phyloP scores from a whole-genome alignment of 805 yeast species.

The Hanseniaspora occidentalis region DNA sequence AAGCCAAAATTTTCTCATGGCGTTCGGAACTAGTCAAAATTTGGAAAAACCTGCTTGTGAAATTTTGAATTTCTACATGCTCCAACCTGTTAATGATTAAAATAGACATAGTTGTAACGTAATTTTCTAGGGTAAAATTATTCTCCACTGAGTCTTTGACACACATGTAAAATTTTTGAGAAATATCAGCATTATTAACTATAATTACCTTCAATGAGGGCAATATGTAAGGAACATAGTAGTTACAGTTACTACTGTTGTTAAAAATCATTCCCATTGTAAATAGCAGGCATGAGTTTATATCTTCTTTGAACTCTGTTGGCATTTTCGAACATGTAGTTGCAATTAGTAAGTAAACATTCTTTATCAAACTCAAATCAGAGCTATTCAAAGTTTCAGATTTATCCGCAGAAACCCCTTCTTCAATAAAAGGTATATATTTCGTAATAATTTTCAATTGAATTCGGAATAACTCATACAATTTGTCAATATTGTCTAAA shows the following conservation, averaged over 20 bases:
- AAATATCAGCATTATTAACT: background rate
- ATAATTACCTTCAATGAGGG: background rate
- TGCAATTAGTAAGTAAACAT: constrained; percentile 39
- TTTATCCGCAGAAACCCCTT: constrained; percentile 20
- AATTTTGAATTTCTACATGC: background rate
- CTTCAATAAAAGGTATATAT: constrained; percentile 46
- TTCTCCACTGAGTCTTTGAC: background rate
- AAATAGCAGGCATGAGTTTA: constrained; percentile 57
- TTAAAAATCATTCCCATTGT: constrained; percentile 47
- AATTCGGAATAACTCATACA: constrained; percentile 70
- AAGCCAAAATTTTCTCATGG: too few species aligned
- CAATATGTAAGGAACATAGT: constrained; percentile 3
- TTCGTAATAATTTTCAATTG: constrained; percentile 50
- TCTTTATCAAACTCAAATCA: constrained; percentile 34
- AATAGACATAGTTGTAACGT: background rate
- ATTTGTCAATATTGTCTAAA: constrained; percentile 53
- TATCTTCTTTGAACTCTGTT: constrained; percentile 52
- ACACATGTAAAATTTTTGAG: background rate
- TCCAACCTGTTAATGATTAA: background rate
- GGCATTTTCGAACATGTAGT: constrained; percentile 57
- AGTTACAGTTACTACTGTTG: constrained; percentile 19
- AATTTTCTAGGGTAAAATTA: background rate
- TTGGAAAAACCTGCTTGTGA: background rate
- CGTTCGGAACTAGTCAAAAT: too few species aligned
- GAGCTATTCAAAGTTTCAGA: constrained; percentile 9